Percentiles rank a stretch among this genome's conserved stretches.
Conservation (phyloP, 164 flowering plant species). For the Magnolia changhungtana region DNA sequence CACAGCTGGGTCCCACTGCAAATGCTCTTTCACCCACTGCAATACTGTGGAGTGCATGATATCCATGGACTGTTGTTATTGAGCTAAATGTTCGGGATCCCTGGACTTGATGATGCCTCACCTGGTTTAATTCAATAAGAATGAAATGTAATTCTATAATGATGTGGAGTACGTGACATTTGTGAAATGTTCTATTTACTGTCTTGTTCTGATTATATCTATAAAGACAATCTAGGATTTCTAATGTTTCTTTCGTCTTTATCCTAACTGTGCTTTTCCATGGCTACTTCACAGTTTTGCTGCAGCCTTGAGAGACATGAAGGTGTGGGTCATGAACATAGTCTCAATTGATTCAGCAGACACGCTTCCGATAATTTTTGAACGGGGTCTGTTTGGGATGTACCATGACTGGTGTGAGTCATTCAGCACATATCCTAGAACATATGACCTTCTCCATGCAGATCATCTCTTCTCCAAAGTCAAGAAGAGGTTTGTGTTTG, state of each 20-base stretch:
- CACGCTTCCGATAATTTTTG: constrained; percentile 89
- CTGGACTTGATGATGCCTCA: too few relatives aligned
- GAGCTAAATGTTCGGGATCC: too few relatives aligned
- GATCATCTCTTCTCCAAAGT: constrained; percentile 88
- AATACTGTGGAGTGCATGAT: too few relatives aligned
- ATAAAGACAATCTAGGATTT: neutral
- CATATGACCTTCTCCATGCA: constrained; percentile 94
- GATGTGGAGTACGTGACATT: neutral
- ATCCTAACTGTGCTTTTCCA: neutral
- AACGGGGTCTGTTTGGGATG: constrained; percentile 88
- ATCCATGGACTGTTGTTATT: too few relatives aligned
- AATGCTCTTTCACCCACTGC: too few relatives aligned
- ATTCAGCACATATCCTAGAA: constrained; percentile 88
- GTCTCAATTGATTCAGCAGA: constrained; percentile 81
- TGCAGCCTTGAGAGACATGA: constrained; percentile 75
- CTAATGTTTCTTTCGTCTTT: neutral
- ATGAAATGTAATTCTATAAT: neutral
- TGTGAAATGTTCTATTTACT: neutral
- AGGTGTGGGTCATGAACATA: constrained; percentile 95
- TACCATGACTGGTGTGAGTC: constrained; percentile 99
- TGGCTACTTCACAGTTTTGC: constrained; percentile 62
- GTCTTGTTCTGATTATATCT: neutral
- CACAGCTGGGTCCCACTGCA: too few relatives aligned
- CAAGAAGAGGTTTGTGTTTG: constrained; percentile 47
- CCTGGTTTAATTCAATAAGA: neutral